phyloP scores from a whole-genome alignment of 169 alveolate species.

The Eimeria maxima region DNA sequence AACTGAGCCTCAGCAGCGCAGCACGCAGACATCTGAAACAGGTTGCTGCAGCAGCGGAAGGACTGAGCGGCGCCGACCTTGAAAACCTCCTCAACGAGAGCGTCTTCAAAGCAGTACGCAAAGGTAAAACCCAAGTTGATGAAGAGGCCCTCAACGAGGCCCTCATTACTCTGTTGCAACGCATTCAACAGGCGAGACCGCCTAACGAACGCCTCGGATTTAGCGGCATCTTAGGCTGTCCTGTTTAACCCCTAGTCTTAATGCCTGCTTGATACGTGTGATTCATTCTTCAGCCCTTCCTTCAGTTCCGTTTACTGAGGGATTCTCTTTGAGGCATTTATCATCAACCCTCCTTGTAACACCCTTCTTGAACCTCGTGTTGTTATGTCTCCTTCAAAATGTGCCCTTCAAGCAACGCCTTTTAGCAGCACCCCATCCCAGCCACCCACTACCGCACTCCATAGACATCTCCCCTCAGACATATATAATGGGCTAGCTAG shows the following conservation, averaged over 20 bases:
- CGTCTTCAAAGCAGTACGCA: slow-evolving; percentile 89
- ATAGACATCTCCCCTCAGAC: not conserved
- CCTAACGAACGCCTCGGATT: not conserved
- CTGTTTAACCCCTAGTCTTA: not conserved
- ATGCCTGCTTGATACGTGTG: not conserved
- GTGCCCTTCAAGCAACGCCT: too few species aligned
- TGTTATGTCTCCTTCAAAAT: too few species aligned
- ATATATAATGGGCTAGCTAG: not conserved
- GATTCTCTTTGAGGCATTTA: too few species aligned
- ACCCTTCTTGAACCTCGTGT: too few species aligned
- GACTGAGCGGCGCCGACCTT: slow-evolving; percentile 95
- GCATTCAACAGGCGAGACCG: not conserved
- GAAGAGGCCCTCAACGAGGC: slow-evolving; percentile 63
- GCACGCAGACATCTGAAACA: slow-evolving; percentile 85
- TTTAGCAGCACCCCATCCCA: too few species aligned
- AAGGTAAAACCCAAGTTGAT: not conserved
- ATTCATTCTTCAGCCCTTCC: not conserved
- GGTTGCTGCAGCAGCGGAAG: slow-evolving; percentile 91
- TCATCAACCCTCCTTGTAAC: too few species aligned
- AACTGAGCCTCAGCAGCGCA: slow-evolving; percentile 83
- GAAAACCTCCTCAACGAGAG: slow-evolving; percentile 94
- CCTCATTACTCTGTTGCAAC: slow-evolving; percentile 12
- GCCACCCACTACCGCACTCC: too few species aligned
- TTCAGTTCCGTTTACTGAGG: too few species aligned
- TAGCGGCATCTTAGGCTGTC: not conserved